A percentile compares a stretch with the other conserved stretches of the same genome.
These are phyloP conservation scores for Pulicaria dysenterica DNA, from an alignment of 129 eudicot genomes.

Conservation along the genomic window DNA sequence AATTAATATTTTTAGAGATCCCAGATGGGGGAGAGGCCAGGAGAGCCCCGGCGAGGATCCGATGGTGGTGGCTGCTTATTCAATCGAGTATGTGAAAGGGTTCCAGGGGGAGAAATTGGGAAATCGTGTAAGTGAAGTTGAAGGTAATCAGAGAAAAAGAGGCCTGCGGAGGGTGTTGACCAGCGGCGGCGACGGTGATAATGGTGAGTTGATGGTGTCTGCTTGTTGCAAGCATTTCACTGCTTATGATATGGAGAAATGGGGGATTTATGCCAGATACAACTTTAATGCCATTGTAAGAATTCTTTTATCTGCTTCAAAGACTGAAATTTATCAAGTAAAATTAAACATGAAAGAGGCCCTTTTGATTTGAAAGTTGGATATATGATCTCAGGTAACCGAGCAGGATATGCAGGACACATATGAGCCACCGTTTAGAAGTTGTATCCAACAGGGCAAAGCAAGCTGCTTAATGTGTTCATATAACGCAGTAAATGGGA, in stretches of 20 bases:
- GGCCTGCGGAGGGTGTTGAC: constrained; percentile 49
- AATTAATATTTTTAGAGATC: constrained; percentile 85
- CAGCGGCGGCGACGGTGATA: constrained; percentile 29
- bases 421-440: constrained; percentile 80
- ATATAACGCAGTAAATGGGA: constrained; percentile 84
- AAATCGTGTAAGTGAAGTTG: background rate
- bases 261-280: constrained; percentile 69
- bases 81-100: constrained; percentile 70
- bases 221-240: constrained; percentile 97
- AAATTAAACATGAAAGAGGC: background rate
- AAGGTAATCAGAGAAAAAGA: background rate
- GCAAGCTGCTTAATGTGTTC: constrained; percentile 99
- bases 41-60: constrained; percentile 99
- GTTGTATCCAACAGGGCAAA: constrained; percentile 81
- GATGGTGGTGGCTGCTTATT: constrained; percentile 52
- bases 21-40: constrained; percentile 98
- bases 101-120: constrained; percentile 51
- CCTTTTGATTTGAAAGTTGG: constrained; percentile 1
- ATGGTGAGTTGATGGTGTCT: constrained; percentile 70
- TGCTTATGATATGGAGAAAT: constrained; percentile 93
- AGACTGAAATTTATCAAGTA: background rate
- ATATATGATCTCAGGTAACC: constrained; percentile 58
- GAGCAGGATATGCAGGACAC: constrained; percentile 96
- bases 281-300: constrained; percentile 88
- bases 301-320: background rate